Percentiles rank a stretch among this genome's conserved stretches.
These are phyloP conservation scores for Lophium mytilinum DNA, from an alignment of 495 filamentous ascomycete genomes.

Conservation along the genomic window DNA sequence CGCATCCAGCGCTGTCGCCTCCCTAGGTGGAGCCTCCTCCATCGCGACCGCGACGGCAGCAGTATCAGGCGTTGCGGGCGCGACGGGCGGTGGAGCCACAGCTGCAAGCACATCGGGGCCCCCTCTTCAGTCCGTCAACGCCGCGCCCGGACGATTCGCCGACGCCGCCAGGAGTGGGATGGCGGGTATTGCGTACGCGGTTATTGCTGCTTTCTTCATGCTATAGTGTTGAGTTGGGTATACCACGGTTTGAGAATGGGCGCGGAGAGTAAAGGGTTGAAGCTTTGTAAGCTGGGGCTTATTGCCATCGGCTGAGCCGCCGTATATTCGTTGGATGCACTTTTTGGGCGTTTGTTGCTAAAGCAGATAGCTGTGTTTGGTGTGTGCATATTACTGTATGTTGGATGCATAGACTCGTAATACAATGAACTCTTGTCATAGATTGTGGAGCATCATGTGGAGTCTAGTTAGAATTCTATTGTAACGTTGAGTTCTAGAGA, in stretches of 20 bases:
- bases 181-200: slow-evolving; percentile 19
- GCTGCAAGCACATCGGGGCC: not conserved
- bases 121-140: slow-evolving; percentile 7
- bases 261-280: no score
- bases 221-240: slow-evolving; percentile 9
- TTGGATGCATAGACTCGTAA: no score
- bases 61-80: not conserved
- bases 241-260: not conserved
- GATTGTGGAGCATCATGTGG: no score
- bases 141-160: slow-evolving; percentile 11
- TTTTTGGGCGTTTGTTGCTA: no score
- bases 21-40: not conserved
- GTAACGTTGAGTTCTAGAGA: no score
- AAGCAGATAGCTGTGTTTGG: no score
- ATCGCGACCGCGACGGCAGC: not conserved
- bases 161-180: slow-evolving; percentile 10
- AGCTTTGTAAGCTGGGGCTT: no score
- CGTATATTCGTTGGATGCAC: no score
- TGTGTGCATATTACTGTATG: no score
- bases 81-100: not conserved
- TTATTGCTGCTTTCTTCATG: slow-evolving; percentile 22
- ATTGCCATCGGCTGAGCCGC: no score
- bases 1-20: not conserved
- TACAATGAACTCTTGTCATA: no score
- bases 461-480: no score